Conservation (phyloP, 176 grass and related monocot genomes). For the Echinochloa phyllopogon region DNA sequence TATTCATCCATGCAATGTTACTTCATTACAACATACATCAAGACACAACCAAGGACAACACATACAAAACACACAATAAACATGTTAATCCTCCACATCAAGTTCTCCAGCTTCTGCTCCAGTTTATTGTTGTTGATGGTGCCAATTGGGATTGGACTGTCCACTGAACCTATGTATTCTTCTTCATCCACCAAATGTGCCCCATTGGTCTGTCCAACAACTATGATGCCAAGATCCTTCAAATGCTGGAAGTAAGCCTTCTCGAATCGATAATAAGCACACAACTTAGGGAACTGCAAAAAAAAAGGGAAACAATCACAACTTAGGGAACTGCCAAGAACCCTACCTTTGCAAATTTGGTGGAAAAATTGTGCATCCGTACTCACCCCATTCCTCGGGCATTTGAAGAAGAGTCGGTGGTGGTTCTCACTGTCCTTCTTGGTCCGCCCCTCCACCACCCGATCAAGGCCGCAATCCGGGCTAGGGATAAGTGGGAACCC, state of each 20-base stretch:
- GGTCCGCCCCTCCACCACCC: background rate
- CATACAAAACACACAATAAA: background rate
- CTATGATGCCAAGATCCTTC: background rate
- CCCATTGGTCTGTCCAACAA: background rate
- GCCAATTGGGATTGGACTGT: background rate
- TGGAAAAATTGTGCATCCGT: background rate
- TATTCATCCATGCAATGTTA: no score
- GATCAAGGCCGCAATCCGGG: background rate
- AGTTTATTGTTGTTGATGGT: background rate
- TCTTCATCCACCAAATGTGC: background rate
- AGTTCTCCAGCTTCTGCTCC: background rate
- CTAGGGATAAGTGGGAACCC: background rate
- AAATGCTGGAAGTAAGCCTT: background rate
- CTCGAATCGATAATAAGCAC: background rate
- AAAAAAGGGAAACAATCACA: background rate
- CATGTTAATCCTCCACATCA: background rate
- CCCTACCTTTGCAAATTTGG: background rate
- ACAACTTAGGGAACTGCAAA: background rate
- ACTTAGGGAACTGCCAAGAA: no score
- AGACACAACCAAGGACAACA: no score
- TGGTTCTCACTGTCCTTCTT: background rate
- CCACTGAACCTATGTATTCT: background rate
- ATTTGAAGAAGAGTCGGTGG: no score
- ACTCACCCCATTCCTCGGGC: background rate
- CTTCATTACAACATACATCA: no score